A percentile compares a stretch with the other conserved stretches of the same genome.
These are phyloP conservation scores for Ambrosia trifida DNA, from an alignment of 129 eudicot genomes.

Conservation along the genomic window DNA sequence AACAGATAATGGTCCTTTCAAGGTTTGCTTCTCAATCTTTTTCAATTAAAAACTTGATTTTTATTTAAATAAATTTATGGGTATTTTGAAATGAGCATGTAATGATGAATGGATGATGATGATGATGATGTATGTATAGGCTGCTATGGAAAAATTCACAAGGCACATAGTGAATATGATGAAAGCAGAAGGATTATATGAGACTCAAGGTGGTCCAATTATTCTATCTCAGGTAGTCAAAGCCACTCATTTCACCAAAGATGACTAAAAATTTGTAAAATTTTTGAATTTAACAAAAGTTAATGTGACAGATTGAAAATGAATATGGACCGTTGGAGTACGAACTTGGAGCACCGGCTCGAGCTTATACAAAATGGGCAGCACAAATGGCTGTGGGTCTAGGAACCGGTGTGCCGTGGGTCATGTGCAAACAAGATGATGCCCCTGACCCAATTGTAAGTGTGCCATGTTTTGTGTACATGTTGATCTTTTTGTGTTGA, in stretches of 20 bases:
- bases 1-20: constrained; percentile 60
- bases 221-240: constrained; percentile 89
- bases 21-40: constrained; percentile 29
- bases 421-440: constrained; percentile 99
- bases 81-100: not conserved
- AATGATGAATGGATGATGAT: not conserved
- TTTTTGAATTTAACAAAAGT: not conserved
- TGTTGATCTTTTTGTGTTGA: constrained; percentile 26
- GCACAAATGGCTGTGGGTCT: constrained; percentile 93
- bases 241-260: constrained; percentile 18
- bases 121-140: constrained; percentile 37
- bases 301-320: constrained; percentile 79
- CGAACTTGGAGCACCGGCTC: constrained; percentile 79
- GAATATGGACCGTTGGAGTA: constrained; percentile 97
- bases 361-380: constrained; percentile 87
- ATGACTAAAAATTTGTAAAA: not conserved
- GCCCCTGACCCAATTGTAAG: constrained; percentile 99
- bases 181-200: constrained; percentile 80
- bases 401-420: constrained; percentile 97
- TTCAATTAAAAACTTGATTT: not conserved
- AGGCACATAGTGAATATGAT: constrained; percentile 94
- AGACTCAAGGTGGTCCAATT: constrained; percentile 97
- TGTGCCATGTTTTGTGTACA: constrained; percentile 19
- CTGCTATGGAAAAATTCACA: constrained; percentile 94
- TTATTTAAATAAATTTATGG: not conserved